Percentiles rank a stretch among this genome's conserved stretches.
These are phyloP conservation scores for Lactifluus echinatus DNA, from an alignment of 768 basidiomycete species.

Conservation along the genomic window DNA sequence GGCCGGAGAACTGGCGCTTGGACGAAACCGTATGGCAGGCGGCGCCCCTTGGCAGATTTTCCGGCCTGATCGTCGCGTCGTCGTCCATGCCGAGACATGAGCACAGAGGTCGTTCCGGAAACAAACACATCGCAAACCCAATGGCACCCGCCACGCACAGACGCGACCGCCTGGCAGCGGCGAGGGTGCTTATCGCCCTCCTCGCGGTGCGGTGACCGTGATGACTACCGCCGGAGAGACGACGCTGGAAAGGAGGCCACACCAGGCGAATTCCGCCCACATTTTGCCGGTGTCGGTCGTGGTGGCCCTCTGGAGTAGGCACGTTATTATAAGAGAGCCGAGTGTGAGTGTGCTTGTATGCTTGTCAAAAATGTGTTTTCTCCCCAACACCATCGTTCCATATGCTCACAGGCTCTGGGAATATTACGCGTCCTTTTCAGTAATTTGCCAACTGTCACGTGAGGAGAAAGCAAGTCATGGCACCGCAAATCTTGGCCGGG, in stretches of 20 bases:
- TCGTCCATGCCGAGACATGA: conserved; percentile 32
- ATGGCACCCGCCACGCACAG: conserved; percentile 74
- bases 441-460: too few relatives aligned
- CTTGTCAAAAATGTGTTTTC: too few relatives aligned
- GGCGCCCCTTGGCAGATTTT: conserved; percentile 53
- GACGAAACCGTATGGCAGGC: conserved; percentile 75
- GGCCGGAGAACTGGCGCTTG: conserved; percentile 49
- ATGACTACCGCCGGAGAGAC: conserved; percentile 52
- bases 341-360: too few relatives aligned
- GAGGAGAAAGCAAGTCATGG: too few relatives aligned
- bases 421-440: not conserved
- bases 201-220: conserved; percentile 82
- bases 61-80: conserved; percentile 40
- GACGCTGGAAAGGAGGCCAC: conserved; percentile 73
- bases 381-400: not conserved
- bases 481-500: too few relatives aligned
- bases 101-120: conserved; percentile 84
- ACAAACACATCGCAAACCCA: conserved; percentile 98
- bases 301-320: conserved; percentile 66
- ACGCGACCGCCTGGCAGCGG: conserved; percentile 57
- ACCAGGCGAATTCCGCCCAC: conserved; percentile 82
- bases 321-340: not conserved
- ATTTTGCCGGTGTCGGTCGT: conserved; percentile 83
- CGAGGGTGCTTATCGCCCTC: conserved; percentile 78
- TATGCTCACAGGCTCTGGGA: not conserved